Percentiles rank a stretch among this genome's conserved stretches.
Evolutionary conservation across 225 moss, liverwort and hornwort species (phyloP).

Genomic region (Bryum argenteum): DNA sequence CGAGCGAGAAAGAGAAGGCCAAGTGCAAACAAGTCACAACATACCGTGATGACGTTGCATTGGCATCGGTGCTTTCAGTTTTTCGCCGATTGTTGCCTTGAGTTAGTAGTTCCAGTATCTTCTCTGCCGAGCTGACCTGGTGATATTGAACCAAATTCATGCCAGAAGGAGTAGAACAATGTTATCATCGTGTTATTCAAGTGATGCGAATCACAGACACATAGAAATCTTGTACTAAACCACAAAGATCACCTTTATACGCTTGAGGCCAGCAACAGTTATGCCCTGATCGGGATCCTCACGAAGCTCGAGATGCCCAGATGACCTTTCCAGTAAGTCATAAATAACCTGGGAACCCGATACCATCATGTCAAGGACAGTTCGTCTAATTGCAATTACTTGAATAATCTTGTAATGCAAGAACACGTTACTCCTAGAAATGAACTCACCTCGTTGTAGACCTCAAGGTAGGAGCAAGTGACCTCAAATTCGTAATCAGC

Average conservation of each 20-base stretch:
- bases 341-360: slow-evolving; percentile 70
- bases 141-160: slow-evolving; percentile 4
- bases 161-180: background rate
- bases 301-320: slow-evolving; percentile 81
- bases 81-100: slow-evolving; percentile 86
- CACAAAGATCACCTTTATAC: slow-evolving; percentile 58
- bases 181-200: background rate
- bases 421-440: slow-evolving; percentile 4
- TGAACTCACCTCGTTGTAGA: slow-evolving; percentile 75
- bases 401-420: background rate
- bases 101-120: slow-evolving; percentile 80
- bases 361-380: slow-evolving; percentile 10
- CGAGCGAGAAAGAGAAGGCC: background rate
- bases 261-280: slow-evolving; percentile 84
- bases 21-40: slow-evolving; percentile 25
- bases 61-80: slow-evolving; percentile 90
- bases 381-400: slow-evolving; percentile 9
- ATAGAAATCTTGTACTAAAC: slow-evolving; percentile 7
- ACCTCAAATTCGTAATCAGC: slow-evolving; percentile 82
- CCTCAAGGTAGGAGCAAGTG: slow-evolving; percentile 86
- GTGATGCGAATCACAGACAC: background rate
- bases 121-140: slow-evolving; percentile 84
- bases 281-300: slow-evolving; percentile 93
- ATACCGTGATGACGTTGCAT: slow-evolving; percentile 86
- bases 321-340: slow-evolving; percentile 75